Base-by-base conservation (phyloP, 108 stramenopile species). In the Seminavis robusta region DNA sequence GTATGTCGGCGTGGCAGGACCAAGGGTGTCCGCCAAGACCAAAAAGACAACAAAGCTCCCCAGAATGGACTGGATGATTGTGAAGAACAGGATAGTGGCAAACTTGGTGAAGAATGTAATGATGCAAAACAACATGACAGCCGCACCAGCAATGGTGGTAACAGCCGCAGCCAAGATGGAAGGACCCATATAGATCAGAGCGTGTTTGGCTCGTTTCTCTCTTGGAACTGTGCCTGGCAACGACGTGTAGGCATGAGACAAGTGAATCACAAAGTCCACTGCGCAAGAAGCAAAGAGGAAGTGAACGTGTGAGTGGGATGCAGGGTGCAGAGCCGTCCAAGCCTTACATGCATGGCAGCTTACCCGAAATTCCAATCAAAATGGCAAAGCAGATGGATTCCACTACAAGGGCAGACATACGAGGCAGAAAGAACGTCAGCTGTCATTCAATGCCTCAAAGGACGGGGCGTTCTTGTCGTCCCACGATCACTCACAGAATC, bases 231-330 rank as follows among this genome's bases (percentile, higher is more conserved):
- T 33, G 6, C 79, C 79, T 24, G 50, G 48, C 20, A 57, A 51
- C 42, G 56, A 45, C 1, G 61, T 26, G 33, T 81, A 81, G 23
- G 74, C 65, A 47, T 81, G 79, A 25, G 49, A 51, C 46, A 81
- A 76, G 45, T 81, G 79, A 36, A 81, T 73, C 8, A 81, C 74
- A 46, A 81, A 81, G 33, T 81, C 79, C n/a, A n/a, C n/a, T n/a
- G n/a, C n/a, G n/a, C n/a, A n/a, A n/a, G n/a, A n/a, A n/a, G n/a
- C n/a, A n/a, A n/a, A n/a, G n/a, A n/a, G n/a, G n/a, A n/a, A n/a
- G n/a, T n/a, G n/a, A n/a, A n/a, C n/a, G n/a, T n/a, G n/a, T n/a
- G n/a, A n/a, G n/a, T n/a, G n/a, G n/a, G n/a, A n/a, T n/a, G n/a
- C n/a, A n/a, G n/a, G n/a, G n/a, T n/a, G n/a, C n/a, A n/a, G n/a